Conservation (phyloP, 164 flowering plant species). For the Paratinospora sagittata region DNA sequence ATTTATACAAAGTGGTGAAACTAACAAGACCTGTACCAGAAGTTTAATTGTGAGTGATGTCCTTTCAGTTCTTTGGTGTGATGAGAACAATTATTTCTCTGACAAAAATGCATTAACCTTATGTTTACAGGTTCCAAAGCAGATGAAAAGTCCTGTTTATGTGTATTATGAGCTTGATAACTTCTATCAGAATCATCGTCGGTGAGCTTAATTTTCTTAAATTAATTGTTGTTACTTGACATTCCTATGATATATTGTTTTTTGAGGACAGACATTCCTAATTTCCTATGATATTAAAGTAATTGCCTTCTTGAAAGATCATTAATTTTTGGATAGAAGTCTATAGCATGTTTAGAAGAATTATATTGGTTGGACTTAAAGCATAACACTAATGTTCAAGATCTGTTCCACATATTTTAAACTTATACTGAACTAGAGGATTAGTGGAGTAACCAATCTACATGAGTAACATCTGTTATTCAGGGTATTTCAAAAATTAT, state of each 20-base stretch:
- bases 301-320: neutral
- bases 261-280: neutral
- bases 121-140: slow-evolving; percentile 51
- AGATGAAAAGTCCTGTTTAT: slow-evolving; percentile 59
- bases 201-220: slow-evolving; percentile 33
- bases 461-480: no score
- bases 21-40: slow-evolving; percentile 63
- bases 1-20: slow-evolving; percentile 39
- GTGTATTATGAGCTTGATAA: slow-evolving; percentile 72
- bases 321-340: neutral
- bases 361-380: no score
- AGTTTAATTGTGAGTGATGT: slow-evolving; percentile 38
- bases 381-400: no score
- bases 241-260: neutral
- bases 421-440: no score
- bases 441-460: no score
- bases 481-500: no score
- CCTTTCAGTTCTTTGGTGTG: neutral
- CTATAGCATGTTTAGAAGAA: neutral
- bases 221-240: neutral
- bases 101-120: neutral
- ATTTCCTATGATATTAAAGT: neutral
- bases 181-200: slow-evolving; percentile 81
- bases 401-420: no score
- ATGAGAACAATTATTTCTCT: neutral